A percentile compares a stretch with the other conserved stretches of the same genome.
Evolutionary conservation across 2,329 filamentous ascomycete genomes (phyloP).

Genomic region (Talaromyces sp.): DNA sequence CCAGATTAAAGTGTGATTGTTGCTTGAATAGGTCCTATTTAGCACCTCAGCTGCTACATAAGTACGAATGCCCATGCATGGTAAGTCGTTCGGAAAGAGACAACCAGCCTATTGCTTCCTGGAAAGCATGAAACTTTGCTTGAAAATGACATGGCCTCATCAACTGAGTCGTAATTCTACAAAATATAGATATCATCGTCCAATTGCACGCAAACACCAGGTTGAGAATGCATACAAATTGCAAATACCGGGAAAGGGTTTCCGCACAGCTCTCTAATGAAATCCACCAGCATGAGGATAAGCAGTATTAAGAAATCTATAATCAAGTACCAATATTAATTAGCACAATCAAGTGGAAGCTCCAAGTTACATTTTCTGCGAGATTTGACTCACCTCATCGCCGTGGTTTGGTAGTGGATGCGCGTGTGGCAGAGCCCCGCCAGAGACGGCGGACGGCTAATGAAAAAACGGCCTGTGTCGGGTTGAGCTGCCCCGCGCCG

Average conservation of each 20-base stretch:
- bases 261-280: background rate
- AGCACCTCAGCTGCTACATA: background rate
- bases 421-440: slow-evolving; percentile 2
- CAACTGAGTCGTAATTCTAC: background rate
- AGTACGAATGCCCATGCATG: background rate
- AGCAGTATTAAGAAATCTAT: no score
- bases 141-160: background rate
- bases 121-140: background rate
- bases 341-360: background rate
- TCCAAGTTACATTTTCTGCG: background rate
- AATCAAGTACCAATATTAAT: no score
- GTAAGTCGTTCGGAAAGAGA: no score
- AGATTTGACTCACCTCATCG: background rate
- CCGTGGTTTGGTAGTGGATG: background rate
- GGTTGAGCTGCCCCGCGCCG: slow-evolving; percentile 12
- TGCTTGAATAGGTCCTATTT: background rate
- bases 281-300: background rate
- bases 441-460: background rate
- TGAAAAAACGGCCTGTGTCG: slow-evolving; percentile 4
- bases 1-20: background rate
- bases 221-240: background rate
- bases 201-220: background rate
- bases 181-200: background rate
- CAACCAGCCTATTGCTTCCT: no score
- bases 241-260: background rate